These are phyloP conservation scores for Sphaerulina vaccinii DNA, from an alignment of 2,329 filamentous ascomycete genomes.

Conservation along the genomic window DNA sequence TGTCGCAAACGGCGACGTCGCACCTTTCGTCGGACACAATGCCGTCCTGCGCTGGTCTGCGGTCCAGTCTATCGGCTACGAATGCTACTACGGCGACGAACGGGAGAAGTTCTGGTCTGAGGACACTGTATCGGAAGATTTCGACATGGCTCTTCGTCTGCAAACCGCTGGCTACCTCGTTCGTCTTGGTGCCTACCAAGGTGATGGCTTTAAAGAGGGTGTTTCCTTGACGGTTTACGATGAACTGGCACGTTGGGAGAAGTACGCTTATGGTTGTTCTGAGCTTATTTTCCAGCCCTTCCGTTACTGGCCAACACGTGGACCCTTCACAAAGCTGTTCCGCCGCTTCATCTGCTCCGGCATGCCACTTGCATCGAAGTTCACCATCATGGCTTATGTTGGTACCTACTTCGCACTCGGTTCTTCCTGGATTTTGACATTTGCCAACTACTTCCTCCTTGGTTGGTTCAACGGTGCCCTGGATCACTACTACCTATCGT, in stretches of 20 bases:
- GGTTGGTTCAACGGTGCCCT: slow-evolving; percentile 76
- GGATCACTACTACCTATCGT: slow-evolving; percentile 77
- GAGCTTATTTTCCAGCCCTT: slow-evolving; percentile 79
- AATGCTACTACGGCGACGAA: slow-evolving; percentile 63
- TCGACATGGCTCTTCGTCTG: slow-evolving; percentile 76
- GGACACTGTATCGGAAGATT: slow-evolving; percentile 76
- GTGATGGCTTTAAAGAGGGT: slow-evolving; percentile 77
- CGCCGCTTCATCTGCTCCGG: slow-evolving; percentile 68
- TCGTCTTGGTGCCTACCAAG: slow-evolving; percentile 69
- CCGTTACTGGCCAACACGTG: slow-evolving; percentile 67
- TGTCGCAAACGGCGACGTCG: slow-evolving; percentile 74
- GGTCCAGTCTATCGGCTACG: slow-evolving; percentile 70
- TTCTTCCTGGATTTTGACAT: slow-evolving; percentile 71
- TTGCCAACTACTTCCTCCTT: slow-evolving; percentile 71
- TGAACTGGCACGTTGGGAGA: slow-evolving; percentile 81
- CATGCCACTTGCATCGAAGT: slow-evolving; percentile 72
- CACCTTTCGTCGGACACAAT: slow-evolving; percentile 79
- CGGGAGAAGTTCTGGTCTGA: slow-evolving; percentile 78
- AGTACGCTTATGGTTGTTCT: slow-evolving; percentile 82
- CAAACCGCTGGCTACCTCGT: slow-evolving; percentile 72
- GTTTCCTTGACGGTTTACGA: slow-evolving; percentile 83
- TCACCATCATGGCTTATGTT: slow-evolving; percentile 74
- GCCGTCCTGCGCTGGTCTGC: slow-evolving; percentile 74
- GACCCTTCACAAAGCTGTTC: slow-evolving; percentile 79
- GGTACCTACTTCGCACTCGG: slow-evolving; percentile 79